phyloP scores from a whole-genome alignment of 1,284 basidiomycete species.

The Lentinus polychrous region DNA sequence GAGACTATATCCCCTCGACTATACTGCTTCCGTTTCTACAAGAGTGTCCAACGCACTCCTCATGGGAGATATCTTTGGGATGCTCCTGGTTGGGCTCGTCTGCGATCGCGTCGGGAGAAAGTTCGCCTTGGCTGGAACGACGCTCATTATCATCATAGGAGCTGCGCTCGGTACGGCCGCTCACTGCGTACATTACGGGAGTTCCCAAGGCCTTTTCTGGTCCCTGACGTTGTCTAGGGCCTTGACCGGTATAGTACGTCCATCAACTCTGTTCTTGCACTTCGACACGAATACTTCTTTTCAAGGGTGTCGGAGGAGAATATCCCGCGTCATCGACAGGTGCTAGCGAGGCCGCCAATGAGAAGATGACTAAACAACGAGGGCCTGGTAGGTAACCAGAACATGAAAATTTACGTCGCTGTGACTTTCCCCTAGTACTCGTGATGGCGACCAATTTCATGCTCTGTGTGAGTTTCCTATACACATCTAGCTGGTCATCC shows the following conservation, averaged over 20 bases:
- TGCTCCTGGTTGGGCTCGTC: slow-evolving; percentile 58
- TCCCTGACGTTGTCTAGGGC: slow-evolving; percentile 72
- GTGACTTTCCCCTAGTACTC: slow-evolving; percentile 36
- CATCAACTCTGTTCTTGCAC: slow-evolving; percentile 4
- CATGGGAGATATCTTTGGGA: slow-evolving; percentile 66
- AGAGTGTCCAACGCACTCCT: slow-evolving; percentile 70
- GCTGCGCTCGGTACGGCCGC: slow-evolving; percentile 69
- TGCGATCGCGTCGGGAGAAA: slow-evolving; percentile 72
- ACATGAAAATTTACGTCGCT: background rate
- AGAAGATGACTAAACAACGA: slow-evolving; percentile 52
- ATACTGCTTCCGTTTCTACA: slow-evolving; percentile 58
- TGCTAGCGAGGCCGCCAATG: slow-evolving; percentile 70
- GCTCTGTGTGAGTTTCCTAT: slow-evolving; percentile 36
- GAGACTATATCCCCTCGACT: slow-evolving; percentile 50
- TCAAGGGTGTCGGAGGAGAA: slow-evolving; percentile 67
- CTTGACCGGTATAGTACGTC: slow-evolving; percentile 59
- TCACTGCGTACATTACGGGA: slow-evolving; percentile 54
- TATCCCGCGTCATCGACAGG: slow-evolving; percentile 68
- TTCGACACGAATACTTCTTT: background rate
- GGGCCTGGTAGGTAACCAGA: slow-evolving; percentile 43
- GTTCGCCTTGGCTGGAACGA: slow-evolving; percentile 64
- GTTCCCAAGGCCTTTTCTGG: slow-evolving; percentile 64
- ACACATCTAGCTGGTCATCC: background rate
- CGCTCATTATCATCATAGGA: slow-evolving; percentile 64
- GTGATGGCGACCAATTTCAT: slow-evolving; percentile 75